Conservation (phyloP, 2,329 filamentous ascomycete genomes). For the Cordyceps tenuipes region DNA sequence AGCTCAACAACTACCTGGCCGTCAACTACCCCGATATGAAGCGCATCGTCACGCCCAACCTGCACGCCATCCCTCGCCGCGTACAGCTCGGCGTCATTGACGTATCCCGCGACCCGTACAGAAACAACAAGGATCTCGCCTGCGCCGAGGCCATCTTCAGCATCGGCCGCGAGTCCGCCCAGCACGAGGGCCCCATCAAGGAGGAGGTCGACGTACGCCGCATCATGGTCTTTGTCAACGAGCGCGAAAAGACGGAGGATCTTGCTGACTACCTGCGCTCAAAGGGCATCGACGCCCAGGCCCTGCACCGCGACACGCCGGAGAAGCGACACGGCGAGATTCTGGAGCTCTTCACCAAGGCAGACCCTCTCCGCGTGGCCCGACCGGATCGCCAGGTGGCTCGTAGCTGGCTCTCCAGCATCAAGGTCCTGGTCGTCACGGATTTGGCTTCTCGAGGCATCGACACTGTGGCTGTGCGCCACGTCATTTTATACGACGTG, state of each 20-base stretch:
- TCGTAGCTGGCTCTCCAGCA: conserved; percentile 56
- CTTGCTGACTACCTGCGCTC: conserved; percentile 68
- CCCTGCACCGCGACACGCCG: conserved; percentile 75
- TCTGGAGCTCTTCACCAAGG: conserved; percentile 62
- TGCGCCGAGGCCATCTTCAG: conserved; percentile 94
- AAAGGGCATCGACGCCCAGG: conserved; percentile 83
- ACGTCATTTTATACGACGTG: conserved; percentile 95
- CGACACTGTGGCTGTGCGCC: conserved; percentile 82
- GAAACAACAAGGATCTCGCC: conserved; percentile 84
- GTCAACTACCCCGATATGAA: conserved; percentile 73
- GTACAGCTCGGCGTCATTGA: conserved; percentile 93
- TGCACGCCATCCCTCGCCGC: conserved; percentile 89
- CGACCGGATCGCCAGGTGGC: conserved; percentile 21
- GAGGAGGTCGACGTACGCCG: conserved; percentile 63
- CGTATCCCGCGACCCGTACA: conserved; percentile 84
- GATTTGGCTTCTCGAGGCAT: conserved; percentile 89
- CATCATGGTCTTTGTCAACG: conserved; percentile 93
- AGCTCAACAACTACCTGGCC: conserved; percentile 77
- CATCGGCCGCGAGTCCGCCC: conserved; percentile 67
- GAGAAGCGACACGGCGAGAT: conserved; percentile 71
- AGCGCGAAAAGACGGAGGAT: conserved; percentile 79
- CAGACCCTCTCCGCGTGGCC: conserved; percentile 31
- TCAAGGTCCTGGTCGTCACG: conserved; percentile 88
- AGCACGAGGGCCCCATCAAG: conserved; percentile 47
- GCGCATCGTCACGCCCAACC: conserved; percentile 86